Percentiles rank a stretch among this genome's conserved stretches.
Evolutionary conservation across 306 rosid genomes (phyloP).

Genomic region (Echinosophora koreensis): DNA sequence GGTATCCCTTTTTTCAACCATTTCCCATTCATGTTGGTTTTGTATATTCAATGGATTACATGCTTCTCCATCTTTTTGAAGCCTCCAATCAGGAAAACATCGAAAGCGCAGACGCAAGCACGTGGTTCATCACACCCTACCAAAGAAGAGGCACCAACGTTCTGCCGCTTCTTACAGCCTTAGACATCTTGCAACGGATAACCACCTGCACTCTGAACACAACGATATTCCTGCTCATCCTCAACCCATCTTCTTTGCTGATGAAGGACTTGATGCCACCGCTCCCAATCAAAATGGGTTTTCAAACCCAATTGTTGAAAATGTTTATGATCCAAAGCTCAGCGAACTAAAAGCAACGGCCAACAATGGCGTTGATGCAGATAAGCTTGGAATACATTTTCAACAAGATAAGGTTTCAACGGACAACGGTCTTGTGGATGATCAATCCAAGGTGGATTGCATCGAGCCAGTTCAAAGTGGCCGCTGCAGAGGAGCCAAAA

Average conservation of each 20-base stretch:
- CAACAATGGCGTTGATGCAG: slow-evolving; percentile 52
- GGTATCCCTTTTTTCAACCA: slow-evolving; percentile 50
- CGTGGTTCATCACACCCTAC: slow-evolving; percentile 60
- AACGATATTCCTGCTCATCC: slow-evolving; percentile 43
- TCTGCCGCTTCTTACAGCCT: slow-evolving; percentile 53
- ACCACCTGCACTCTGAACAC: slow-evolving; percentile 46
- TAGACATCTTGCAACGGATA: slow-evolving; percentile 53
- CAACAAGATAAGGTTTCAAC: slow-evolving; percentile 55
- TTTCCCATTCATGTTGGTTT: too few relatives aligned
- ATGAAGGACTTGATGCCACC: slow-evolving; percentile 42
- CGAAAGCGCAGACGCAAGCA: slow-evolving; percentile 75
- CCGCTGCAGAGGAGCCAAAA: slow-evolving; percentile 79
- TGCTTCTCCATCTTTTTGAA: slow-evolving; percentile 35
- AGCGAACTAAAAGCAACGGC: slow-evolving; percentile 73
- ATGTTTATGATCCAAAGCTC: slow-evolving; percentile 77
- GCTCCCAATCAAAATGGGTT: slow-evolving; percentile 46
- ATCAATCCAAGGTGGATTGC: slow-evolving; percentile 49
- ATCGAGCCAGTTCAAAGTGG: slow-evolving; percentile 53
- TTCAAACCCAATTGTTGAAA: slow-evolving; percentile 49
- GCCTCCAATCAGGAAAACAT: slow-evolving; percentile 69
- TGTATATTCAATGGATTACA: too few relatives aligned
- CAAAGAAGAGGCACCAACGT: slow-evolving; percentile 68
- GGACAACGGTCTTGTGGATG: slow-evolving; percentile 42
- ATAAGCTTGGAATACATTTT: slow-evolving; percentile 58
- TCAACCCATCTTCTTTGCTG: slow-evolving; percentile 44